Evolutionary conservation across 208 protist species (phyloP).

Genomic region (Tetramitus jugosus): DNA sequence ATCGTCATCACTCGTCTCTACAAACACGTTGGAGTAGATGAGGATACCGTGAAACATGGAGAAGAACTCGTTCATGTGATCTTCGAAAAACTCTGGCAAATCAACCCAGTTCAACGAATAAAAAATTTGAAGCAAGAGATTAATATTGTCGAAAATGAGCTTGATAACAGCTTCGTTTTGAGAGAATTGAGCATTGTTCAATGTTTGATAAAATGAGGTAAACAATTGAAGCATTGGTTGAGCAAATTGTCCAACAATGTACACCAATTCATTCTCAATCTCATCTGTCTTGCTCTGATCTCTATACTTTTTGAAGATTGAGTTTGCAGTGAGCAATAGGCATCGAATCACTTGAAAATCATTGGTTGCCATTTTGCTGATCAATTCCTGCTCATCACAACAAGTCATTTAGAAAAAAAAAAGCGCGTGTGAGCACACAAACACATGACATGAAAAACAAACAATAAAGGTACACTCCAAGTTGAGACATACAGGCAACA

Average conservation of each 20-base stretch:
- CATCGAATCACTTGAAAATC: slow-evolving; percentile 43
- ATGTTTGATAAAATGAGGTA: slow-evolving; percentile 14
- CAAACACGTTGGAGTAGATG: slow-evolving; percentile 40
- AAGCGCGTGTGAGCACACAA: no score
- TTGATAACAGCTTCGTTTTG: not conserved
- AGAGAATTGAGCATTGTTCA: slow-evolving; percentile 31
- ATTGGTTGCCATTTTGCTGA: slow-evolving; percentile 36
- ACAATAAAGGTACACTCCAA: not conserved
- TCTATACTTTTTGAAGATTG: slow-evolving; percentile 77
- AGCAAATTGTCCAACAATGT: slow-evolving; percentile 48
- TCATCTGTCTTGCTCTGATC: slow-evolving; percentile 48
- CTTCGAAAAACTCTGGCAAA: slow-evolving; percentile 85
- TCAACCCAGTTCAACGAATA: slow-evolving; percentile 72
- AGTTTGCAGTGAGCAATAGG: slow-evolving; percentile 67
- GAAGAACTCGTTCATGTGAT: slow-evolving; percentile 59
- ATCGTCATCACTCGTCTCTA: slow-evolving; percentile 33
- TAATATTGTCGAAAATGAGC: slow-evolving; percentile 1
- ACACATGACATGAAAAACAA: no score
- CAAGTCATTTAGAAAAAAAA: not conserved
- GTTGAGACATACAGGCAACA: not conserved
- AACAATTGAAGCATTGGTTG: slow-evolving; percentile 19
- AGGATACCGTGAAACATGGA: slow-evolving; percentile 44
- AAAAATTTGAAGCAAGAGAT: slow-evolving; percentile 56
- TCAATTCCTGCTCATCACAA: not conserved
- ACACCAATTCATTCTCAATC: slow-evolving; percentile 52